Conservation (phyloP, 345 rosid species). For the Anacardium occidentale region DNA sequence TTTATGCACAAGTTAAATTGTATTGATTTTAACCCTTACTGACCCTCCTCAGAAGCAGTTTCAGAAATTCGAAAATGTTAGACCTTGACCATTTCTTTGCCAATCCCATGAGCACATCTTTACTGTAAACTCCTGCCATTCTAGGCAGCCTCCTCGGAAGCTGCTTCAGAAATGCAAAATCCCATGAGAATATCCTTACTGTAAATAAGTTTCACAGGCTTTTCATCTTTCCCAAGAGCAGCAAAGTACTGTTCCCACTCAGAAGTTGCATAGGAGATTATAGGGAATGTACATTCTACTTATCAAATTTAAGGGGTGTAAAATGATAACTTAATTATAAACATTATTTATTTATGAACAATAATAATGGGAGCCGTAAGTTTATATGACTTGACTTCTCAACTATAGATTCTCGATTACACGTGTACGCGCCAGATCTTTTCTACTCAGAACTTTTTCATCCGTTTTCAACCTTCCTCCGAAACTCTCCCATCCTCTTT, state of each 20-base stretch:
- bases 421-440: constrained; percentile 30
- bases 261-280: background rate
- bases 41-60: constrained; percentile 40
- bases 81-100: constrained; percentile 72
- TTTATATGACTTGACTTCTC: no score
- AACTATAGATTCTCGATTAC: background rate
- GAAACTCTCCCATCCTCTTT: background rate
- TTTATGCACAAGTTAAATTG: background rate
- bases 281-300: background rate
- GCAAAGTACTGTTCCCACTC: background rate
- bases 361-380: no score
- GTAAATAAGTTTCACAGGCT: no score
- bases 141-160: no score
- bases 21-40: constrained; percentile 29
- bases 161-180: no score
- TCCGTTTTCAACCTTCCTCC: background rate
- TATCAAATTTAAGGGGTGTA: no score
- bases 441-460: background rate
- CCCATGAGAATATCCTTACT: no score
- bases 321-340: no score
- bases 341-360: no score
- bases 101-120: constrained; percentile 50
- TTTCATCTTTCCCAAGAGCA: no score
- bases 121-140: constrained; percentile 30
- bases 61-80: constrained; percentile 40